Conservation (phyloP, 139 green algal species). For the Penium margaritaceum region DNA sequence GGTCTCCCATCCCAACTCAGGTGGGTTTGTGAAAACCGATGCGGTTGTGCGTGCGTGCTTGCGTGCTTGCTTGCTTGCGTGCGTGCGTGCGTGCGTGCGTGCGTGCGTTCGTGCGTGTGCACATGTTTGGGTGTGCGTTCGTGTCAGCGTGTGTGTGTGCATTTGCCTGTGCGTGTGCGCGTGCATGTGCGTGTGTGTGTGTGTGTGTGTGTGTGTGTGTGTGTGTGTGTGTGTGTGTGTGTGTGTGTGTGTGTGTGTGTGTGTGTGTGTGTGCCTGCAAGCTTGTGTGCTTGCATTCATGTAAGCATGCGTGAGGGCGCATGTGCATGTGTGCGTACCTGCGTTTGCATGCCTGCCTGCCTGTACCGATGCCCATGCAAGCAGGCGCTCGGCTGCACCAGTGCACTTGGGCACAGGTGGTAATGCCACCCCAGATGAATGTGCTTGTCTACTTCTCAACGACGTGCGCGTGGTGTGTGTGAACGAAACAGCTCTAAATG, state of each 20-base stretch:
- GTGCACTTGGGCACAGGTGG: no score
- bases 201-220: neutral
- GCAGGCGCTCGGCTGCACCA: no score
- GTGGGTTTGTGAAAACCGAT: no score
- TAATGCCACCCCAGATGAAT: no score
- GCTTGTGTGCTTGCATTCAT: neutral
- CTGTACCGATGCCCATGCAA: no score
- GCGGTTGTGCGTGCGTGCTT: neutral
- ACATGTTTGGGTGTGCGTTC: no score
- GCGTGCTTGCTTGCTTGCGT: neutral
- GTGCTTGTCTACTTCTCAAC: no score
- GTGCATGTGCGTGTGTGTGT: neutral
- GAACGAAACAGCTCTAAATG: no score
- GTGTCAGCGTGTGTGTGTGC: neutral
- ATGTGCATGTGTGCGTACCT: neutral
- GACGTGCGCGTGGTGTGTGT: no score
- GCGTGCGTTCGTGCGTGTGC: no score
- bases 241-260: neutral
- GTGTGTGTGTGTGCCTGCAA: neutral
- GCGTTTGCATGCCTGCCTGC: neutral
- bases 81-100: no score
- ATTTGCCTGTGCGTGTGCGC: neutral
- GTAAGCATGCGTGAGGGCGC: neutral
- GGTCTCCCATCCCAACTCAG: conserved; percentile 65
- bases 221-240: conserved; percentile 4